Percentiles rank a stretch among this genome's conserved stretches.
These are phyloP conservation scores for Spinacia oleracea DNA, from an alignment of 179 eudicot species.

Conservation along the genomic window DNA sequence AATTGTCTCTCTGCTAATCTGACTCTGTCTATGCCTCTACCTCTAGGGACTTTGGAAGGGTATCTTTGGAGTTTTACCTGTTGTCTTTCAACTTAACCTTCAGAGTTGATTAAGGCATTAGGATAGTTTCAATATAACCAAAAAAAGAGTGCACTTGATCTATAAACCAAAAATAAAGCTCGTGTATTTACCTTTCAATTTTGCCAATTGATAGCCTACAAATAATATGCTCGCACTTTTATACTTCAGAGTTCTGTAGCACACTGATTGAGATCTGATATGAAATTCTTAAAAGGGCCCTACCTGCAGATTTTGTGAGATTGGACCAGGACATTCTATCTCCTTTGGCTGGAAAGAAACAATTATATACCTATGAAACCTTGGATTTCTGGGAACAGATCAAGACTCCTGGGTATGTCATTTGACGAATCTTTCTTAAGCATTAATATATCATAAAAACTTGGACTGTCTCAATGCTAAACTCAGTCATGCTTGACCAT, in stretches of 20 bases:
- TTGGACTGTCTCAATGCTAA: slow-evolving; percentile 14
- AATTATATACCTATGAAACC: slow-evolving; percentile 71
- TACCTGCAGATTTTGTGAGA: slow-evolving; percentile 69
- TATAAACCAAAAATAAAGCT: neutral
- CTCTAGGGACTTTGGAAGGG: neutral
- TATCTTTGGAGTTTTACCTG: neutral
- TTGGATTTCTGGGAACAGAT: slow-evolving; percentile 87
- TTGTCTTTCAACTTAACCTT: neutral
- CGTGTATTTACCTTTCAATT: slow-evolving; percentile 1
- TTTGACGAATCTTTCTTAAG: neutral
- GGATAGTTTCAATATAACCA: slow-evolving; percentile 33
- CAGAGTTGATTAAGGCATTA: neutral
- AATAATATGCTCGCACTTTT: neutral
- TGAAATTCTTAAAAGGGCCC: slow-evolving; percentile 30
- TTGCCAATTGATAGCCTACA: neutral
- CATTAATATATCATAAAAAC: neutral
- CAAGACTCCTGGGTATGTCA: slow-evolving; percentile 69
- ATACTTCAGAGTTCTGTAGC: neutral
- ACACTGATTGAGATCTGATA: slow-evolving; percentile 25
- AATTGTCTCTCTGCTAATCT: neutral
- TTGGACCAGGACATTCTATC: slow-evolving; percentile 85
- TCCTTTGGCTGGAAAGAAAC: slow-evolving; percentile 83
- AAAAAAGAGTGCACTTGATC: slow-evolving; percentile 2
- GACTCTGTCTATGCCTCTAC: neutral
- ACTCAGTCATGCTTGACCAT: slow-evolving; percentile 8